Base-by-base conservation (phyloP, 1,284 basidiomycete genomes). In the Porphyrellus sp. region DNA sequence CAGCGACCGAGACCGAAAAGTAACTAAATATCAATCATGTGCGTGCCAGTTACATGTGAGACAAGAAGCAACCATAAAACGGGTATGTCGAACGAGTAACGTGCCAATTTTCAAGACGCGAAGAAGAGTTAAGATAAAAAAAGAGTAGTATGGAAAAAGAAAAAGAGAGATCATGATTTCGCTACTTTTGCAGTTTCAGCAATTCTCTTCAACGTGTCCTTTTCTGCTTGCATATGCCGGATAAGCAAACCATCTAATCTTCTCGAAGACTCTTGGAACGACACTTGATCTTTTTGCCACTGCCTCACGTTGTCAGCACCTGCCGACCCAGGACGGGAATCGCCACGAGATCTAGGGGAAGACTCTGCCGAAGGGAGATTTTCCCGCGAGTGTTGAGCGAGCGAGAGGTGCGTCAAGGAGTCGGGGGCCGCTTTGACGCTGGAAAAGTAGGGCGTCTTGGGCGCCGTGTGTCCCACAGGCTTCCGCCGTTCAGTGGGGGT, bases 201-300 rank as follows among this genome's bases (percentile, higher is more conserved):
- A 63, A 90, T 89, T 68, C 81, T 75, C 72, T 78, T 83, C 62
- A 90, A 77, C 37, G 79, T 82, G 62, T 87, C 83, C 72, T 81
- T 83, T 71, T 90, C 78, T 48, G 81, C 76, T 69, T 85, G 83
- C 73, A 90, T 85, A 67, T 90, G 87, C 67, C 84, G 80, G 50
- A 82, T 70, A 49, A 90, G 71, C 79, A 90, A 78, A 59, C 86
- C 88, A 64, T 90, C 86, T 58, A 90, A 70, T 66, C 75, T 78
- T 68, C 70, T 74, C 59, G 83, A 65, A 30, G 82, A 82, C 69
- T 83, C 83, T 55, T 81, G 67, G 55, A 73, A 72, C 30, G 53
- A 72, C 41, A 69, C 70, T 61, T 76, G 74, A 18, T 70, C 72
- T 38, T 52, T 63, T 58, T 65, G 66, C 73, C 70, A 73, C 30